Evolutionary conservation across 441 rosid species (phyloP).

Genomic region (Jatropha multifida): DNA sequence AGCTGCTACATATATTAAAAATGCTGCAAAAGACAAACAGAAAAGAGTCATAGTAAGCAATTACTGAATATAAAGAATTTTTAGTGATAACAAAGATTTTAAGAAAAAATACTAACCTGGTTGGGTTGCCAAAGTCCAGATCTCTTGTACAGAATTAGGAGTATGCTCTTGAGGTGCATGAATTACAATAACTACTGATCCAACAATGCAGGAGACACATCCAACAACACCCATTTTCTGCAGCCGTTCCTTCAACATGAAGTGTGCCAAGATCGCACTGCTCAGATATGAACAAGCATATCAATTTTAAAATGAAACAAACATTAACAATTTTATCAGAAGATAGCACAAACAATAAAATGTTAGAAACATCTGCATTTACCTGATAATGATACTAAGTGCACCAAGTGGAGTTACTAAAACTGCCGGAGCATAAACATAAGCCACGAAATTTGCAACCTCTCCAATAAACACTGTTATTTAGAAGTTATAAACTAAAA

Average conservation of each 20-base stretch:
- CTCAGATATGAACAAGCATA: slow-evolving; percentile 18
- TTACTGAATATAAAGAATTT: neutral
- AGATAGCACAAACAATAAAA: neutral
- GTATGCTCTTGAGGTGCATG: slow-evolving; percentile 62
- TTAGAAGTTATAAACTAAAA: slow-evolving; percentile 21
- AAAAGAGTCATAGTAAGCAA: neutral
- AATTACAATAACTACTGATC: slow-evolving; percentile 62
- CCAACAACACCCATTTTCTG: slow-evolving; percentile 68
- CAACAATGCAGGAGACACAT: slow-evolving; percentile 66
- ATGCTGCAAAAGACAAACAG: slow-evolving; percentile 39
- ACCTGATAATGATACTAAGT: slow-evolving; percentile 70
- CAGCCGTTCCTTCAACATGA: slow-evolving; percentile 57
- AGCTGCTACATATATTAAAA: slow-evolving; percentile 55
- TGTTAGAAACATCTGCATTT: slow-evolving; percentile 1
- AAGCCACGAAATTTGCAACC: slow-evolving; percentile 64
- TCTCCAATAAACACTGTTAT: slow-evolving; percentile 70
- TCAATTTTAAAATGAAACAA: slow-evolving; percentile 18
- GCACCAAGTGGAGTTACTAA: slow-evolving; percentile 77
- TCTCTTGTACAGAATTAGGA: slow-evolving; percentile 53
- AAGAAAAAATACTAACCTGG: slow-evolving; percentile 40
- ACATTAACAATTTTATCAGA: neutral
- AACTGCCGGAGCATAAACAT: slow-evolving; percentile 69
- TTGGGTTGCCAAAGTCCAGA: slow-evolving; percentile 64
- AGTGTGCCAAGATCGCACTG: slow-evolving; percentile 68
- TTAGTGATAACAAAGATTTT: neutral